Conservation (phyloP, 495 filamentous ascomycete species). For the Xylaria flabelliformis region DNA sequence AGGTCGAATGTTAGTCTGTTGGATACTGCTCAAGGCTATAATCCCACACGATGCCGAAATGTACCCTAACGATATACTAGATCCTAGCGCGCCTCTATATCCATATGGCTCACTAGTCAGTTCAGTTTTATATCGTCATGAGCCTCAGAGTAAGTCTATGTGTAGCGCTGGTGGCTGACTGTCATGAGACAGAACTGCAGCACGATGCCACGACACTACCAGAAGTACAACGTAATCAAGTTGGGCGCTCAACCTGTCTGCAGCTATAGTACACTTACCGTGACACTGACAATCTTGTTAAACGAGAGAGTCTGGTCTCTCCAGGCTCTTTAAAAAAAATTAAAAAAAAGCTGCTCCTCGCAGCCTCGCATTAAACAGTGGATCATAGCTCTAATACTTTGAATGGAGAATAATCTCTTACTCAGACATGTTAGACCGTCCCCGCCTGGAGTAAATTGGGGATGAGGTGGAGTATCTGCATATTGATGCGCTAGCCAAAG, state of each 20-base stretch:
- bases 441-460: not conserved
- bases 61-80: not conserved
- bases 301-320: not conserved
- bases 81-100: not conserved
- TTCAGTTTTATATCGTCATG: not conserved
- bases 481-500: not conserved
- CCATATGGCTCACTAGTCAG: not conserved
- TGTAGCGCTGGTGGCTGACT: not conserved
- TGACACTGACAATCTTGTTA: not conserved
- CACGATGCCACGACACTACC: too few relatives aligned
- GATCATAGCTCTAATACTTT: not conserved
- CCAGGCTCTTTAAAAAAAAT: too few relatives aligned
- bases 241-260: too few relatives aligned
- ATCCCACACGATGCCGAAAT: too few relatives aligned
- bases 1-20: too few relatives aligned
- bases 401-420: not conserved
- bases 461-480: constrained; percentile 5
- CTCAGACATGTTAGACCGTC: not conserved
- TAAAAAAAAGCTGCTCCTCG: not conserved
- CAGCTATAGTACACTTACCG: too few relatives aligned
- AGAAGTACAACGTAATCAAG: too few relatives aligned
- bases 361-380: not conserved
- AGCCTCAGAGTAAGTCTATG: not conserved
- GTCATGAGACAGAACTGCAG: too few relatives aligned
- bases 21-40: too few relatives aligned